These are phyloP conservation scores for Durotheca rogersii DNA, from an alignment of 495 filamentous ascomycete species.

Conservation along the genomic window DNA sequence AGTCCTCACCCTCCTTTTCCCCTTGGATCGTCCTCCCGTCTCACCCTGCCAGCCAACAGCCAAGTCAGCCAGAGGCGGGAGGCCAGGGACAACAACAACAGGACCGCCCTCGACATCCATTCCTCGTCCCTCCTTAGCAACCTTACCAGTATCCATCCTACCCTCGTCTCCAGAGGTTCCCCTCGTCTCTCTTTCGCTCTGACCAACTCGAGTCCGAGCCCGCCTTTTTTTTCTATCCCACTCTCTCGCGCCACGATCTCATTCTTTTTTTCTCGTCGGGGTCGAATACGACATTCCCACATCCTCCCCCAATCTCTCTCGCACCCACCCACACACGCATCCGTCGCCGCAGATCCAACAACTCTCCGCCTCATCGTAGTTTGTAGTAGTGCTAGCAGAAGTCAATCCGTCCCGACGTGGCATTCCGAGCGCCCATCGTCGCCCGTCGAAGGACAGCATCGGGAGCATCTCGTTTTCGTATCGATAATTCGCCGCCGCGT, in stretches of 20 bases:
- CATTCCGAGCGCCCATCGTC: slow-evolving; percentile 6
- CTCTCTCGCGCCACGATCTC: neutral
- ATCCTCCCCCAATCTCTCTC: slow-evolving; percentile 3
- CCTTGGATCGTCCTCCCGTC: slow-evolving; percentile 10
- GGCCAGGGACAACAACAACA: slow-evolving; percentile 5
- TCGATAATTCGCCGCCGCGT: slow-evolving; percentile 1
- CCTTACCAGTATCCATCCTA: slow-evolving; percentile 3
- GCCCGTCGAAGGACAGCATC: slow-evolving; percentile 9
- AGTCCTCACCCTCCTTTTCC: slow-evolving; percentile 12
- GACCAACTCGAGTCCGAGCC: neutral
- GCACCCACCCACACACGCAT: slow-evolving; percentile 6
- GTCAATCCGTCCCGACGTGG: neutral
- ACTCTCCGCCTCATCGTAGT: slow-evolving; percentile 1
- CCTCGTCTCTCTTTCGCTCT: neutral
- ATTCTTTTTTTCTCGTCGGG: slow-evolving; percentile 12
- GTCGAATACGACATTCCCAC: slow-evolving; percentile 26
- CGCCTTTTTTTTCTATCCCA: slow-evolving; percentile 1
- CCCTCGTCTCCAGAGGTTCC: neutral
- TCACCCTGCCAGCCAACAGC: neutral
- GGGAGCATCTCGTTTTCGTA: slow-evolving; percentile 5
- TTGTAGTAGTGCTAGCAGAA: no score
- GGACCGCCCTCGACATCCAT: slow-evolving; percentile 13
- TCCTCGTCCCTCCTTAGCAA: slow-evolving; percentile 23
- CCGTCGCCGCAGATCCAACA: neutral
- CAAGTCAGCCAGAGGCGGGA: neutral